phyloP scores from a whole-genome alignment of 257 asterid genomes.

The Nicotiana obtusifolia region DNA sequence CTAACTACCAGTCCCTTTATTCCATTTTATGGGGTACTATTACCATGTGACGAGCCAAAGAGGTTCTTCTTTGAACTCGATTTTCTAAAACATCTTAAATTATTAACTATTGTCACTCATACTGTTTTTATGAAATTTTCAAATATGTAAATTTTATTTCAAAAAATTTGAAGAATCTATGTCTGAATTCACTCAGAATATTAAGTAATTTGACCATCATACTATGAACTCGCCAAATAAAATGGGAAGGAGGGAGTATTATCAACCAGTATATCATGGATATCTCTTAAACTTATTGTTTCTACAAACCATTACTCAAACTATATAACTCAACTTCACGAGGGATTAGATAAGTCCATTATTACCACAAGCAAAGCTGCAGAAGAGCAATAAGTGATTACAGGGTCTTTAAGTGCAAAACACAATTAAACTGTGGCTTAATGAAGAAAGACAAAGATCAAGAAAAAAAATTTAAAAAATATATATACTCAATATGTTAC shows the following conservation, averaged over 20 bases:
- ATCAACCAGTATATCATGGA: conserved; percentile 13
- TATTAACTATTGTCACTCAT: no score
- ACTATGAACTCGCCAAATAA: conserved; percentile 19
- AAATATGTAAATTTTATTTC: no score
- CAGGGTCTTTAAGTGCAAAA: conserved; percentile 10
- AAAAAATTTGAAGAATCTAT: no score
- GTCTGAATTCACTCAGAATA: no score
- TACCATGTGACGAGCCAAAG: no score
- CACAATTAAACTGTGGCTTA: conserved; percentile 8
- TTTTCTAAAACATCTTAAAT: no score
- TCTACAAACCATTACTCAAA: conserved; percentile 20
- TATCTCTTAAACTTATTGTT: conserved; percentile 8
- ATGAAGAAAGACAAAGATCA: neutral
- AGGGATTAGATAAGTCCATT: conserved; percentile 17
- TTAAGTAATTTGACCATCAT: conserved; percentile 18
- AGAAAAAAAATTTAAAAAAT: neutral
- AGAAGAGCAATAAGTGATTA: conserved; percentile 12
- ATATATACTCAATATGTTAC: no score
- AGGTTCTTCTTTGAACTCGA: no score
- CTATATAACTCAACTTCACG: conserved; percentile 28
- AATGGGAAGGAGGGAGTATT: no score
- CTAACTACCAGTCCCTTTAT: no score
- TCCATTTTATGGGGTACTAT: neutral
- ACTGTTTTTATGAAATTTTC: no score
- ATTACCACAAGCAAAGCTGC: neutral